Evolutionary conservation across 768 basidiomycete genomes (phyloP), one percentile per base, ranked within the genome.

Genomic region (Tylopilus rubrobrunneus): DNA sequence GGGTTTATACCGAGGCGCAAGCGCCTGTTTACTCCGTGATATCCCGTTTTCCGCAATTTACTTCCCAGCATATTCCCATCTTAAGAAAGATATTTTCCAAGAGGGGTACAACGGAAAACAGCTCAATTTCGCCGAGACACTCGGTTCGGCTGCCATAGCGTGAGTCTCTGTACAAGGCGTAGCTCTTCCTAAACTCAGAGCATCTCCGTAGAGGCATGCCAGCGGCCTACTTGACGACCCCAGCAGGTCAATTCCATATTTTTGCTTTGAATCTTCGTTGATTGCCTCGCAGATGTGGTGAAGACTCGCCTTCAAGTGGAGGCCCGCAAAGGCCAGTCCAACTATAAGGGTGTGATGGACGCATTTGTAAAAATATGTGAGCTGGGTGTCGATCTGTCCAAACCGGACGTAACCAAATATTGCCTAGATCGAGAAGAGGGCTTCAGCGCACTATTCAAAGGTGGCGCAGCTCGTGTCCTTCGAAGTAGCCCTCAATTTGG

Each of bases 21-120:
- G 83, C 56, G 97, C 96, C 21, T 99, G 97, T 72, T 73, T 98
- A 62, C 80, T 94, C 33, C 89, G 94, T 46, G 96, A 98, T 68
- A 93, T 98, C 49, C 97, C 97, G 2, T 99, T 98, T 74, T 98
- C 95, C 31, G 94, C 92, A 36, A 87, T 94, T 59, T 92, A 92
- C 70, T 92, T 92, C 76, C 82, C 89, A 19, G 80, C 92, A 45
- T 95, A 97, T 71, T 84, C 83, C 44, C 93, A 95, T 67, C 71
- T 92, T 65, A 92, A 97, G 80, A 89, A 84, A 69, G 96, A 99
- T 70, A 60, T 98, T 25, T 99, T 98, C 78, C 81, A 88, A 49
- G 97, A 99, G 67, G 97, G 97, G 7, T 87, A 92, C 72, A 90
- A 97, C 61, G 94, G 93, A 54, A 98, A 98, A 72, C 84, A 87